Base-by-base conservation (phyloP, 257 asterid genomes). In the Vinca minor region DNA sequence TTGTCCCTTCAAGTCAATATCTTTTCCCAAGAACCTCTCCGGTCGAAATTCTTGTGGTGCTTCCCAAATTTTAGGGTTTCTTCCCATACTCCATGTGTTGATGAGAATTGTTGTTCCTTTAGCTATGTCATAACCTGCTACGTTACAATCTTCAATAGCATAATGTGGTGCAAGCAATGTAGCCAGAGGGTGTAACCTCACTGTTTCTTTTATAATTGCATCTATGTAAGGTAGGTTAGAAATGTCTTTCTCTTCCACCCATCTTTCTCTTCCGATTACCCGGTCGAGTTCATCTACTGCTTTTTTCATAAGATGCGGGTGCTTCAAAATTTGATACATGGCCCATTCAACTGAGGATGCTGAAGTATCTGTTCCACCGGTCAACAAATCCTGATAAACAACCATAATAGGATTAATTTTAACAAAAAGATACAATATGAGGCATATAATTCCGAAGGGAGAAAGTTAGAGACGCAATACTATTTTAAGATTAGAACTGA, bases 331-430 rank as follows among this genome's bases (percentile, higher is more conserved):
- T 74, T 91, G 94, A 0, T 96, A 78, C 14, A 91, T 72, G n/a
- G 98, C 98, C 98, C 98, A 91, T 63, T 91, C 98, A 4, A 86
- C 94, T 0, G 92, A 85, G 61, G 83, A 85, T 0, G 98, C 86
- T 0, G 96, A 86, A 76, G 93, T 91, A 75, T 88, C 96, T 0
- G 98, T 91, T 31, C 98, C 98, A 21, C 95, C 96, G 0, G 95
- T 95, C 0, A 91, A 76, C 57, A 91, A 31, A 59, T 88, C 96
- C 98, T 90, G 18, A 11, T 38, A 39, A 39, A 39, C 12, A 8
- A 34, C 7, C 7, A 7, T 34, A 34, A 34, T 34, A 2, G 38
- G 38, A 34, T 34, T 34, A 3, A 34, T 34, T 34, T 34, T 34
- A 34, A 2, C 38, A 34, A 7, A 34, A 34, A 34, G 7, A n/a